Conservation (phyloP, 2,329 filamentous ascomycete genomes). For the Cucurbitaria berberidis region DNA sequence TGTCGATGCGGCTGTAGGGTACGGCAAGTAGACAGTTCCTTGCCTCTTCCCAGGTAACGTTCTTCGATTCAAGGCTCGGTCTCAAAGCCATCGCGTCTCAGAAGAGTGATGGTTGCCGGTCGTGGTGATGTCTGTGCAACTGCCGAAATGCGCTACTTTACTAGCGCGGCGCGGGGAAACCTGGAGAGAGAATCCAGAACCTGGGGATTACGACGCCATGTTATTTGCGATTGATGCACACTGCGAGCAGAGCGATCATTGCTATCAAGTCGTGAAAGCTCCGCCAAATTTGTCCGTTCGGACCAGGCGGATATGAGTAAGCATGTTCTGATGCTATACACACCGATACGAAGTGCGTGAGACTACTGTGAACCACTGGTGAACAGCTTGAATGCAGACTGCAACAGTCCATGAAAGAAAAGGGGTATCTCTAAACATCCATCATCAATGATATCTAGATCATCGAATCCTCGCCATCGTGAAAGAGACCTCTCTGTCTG, state of each 20-base stretch:
- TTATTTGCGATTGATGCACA: not conserved
- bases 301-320: no score
- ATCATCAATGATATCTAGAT: not conserved
- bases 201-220: not conserved
- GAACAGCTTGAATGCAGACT: no score
- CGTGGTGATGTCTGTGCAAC: constrained; percentile 2
- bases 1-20: not conserved
- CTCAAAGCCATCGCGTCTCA: not conserved
- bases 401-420: no score
- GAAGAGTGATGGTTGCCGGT: not conserved
- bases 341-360: no score
- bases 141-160: constrained; percentile 11
- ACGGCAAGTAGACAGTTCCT: constrained; percentile 10
- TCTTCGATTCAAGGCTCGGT: not conserved
- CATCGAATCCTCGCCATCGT: not conserved
- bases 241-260: not conserved
- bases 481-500: not conserved
- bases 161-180: constrained; percentile 17
- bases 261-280: not conserved
- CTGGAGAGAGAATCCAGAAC: not conserved
- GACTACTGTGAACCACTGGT: no score
- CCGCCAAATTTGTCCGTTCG: not conserved
- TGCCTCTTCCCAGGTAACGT: not conserved
- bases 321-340: no score
- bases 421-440: not conserved